phyloP scores from a whole-genome alignment of 148 eudicot species.

The Chenopodium berlandieri region DNA sequence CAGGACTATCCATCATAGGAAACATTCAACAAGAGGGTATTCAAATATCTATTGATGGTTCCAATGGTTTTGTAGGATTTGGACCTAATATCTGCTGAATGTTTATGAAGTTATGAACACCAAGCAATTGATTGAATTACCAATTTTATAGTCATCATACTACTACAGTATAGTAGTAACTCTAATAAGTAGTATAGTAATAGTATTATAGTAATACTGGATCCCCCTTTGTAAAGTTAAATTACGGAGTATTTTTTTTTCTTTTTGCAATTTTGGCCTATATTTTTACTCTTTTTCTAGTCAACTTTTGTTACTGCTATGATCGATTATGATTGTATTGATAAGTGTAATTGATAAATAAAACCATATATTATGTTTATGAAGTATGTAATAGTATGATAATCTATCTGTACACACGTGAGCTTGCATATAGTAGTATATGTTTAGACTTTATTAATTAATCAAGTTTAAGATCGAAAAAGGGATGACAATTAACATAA shows the following conservation, averaged over 20 bases:
- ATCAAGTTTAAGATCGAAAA: background rate
- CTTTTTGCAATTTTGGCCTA: slow-evolving; percentile 3
- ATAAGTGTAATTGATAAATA: slow-evolving; percentile 1
- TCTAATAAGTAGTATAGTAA: background rate
- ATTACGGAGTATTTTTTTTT: background rate
- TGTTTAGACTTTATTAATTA: background rate
- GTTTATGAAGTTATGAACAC: background rate
- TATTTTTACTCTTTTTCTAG: background rate
- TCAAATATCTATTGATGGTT: slow-evolving; percentile 79
- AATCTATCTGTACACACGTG: slow-evolving; percentile 1
- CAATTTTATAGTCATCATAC: background rate
- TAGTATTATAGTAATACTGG: background rate
- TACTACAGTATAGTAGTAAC: background rate
- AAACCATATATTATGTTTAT: background rate
- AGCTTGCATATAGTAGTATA: background rate
- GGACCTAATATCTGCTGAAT: slow-evolving; percentile 79
- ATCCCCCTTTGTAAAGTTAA: slow-evolving; percentile 5
- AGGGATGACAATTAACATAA: background rate
- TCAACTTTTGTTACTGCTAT: background rate
- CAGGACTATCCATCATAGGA: slow-evolving; percentile 74
- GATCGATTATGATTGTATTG: background rate
- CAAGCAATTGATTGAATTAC: background rate
- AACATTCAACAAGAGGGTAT: slow-evolving; percentile 97
- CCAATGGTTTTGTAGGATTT: slow-evolving; percentile 78
- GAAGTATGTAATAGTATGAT: background rate